Conservation (phyloP, 2,329 filamentous ascomycete genomes). For the Dichotomopilus funicola region DNA sequence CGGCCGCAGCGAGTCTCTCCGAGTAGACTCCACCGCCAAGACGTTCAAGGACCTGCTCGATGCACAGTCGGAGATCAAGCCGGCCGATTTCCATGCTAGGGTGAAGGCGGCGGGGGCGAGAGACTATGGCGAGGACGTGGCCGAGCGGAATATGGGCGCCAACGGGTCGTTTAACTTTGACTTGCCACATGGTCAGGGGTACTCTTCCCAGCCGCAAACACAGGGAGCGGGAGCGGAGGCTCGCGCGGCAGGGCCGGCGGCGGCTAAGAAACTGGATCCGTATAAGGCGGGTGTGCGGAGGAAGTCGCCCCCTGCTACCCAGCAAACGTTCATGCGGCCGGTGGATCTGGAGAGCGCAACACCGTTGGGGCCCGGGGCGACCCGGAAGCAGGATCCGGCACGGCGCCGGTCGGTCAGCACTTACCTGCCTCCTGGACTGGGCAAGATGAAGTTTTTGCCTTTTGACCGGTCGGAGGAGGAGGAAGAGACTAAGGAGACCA, state of each 20-base stretch:
- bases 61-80: constrained; percentile 47
- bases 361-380: background rate
- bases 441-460: background rate
- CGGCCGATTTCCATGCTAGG: constrained; percentile 42
- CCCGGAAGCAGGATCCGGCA: background rate
- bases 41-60: constrained; percentile 50
- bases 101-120: constrained; percentile 44
- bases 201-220: constrained; percentile 27
- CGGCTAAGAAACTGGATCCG: background rate
- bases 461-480: background rate
- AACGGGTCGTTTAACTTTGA: constrained; percentile 30
- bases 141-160: constrained; percentile 50
- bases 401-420: constrained; percentile 20
- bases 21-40: constrained; percentile 25
- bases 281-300: constrained; percentile 14
- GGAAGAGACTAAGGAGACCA: background rate
- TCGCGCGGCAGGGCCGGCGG: background rate
- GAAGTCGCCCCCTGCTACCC: constrained; percentile 17
- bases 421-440: constrained; percentile 13
- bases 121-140: constrained; percentile 59
- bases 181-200: constrained; percentile 31
- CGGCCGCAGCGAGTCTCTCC: constrained; percentile 29
- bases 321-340: background rate
- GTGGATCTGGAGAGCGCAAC: background rate
- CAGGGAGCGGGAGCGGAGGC: background rate